phyloP scores from a whole-genome alignment of 2,329 filamentous ascomycete genomes.

The Penicillium sp. region DNA sequence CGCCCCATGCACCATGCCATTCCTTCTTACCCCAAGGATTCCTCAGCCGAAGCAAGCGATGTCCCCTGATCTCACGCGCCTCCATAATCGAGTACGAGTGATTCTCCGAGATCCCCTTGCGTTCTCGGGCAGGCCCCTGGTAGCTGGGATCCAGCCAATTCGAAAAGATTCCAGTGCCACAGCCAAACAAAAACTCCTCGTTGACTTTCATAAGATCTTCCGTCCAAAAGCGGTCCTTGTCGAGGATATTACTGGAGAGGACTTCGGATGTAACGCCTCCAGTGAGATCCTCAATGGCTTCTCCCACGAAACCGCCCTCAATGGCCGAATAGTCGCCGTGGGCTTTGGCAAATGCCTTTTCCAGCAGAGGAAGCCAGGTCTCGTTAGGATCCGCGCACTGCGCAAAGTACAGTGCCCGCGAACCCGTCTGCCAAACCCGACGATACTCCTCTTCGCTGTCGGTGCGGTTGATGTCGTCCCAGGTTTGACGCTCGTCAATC shows the following conservation, averaged over 20 bases:
- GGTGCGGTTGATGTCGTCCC: constrained; percentile 70
- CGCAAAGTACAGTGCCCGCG: constrained; percentile 72
- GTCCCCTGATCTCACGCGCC: constrained; percentile 56
- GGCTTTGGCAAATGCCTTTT: constrained; percentile 80
- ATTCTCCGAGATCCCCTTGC: constrained; percentile 45
- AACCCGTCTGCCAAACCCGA: constrained; percentile 68
- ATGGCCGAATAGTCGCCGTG: constrained; percentile 76
- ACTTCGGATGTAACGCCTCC: constrained; percentile 49
- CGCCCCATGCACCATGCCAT: constrained; percentile 77
- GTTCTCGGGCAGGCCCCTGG: constrained; percentile 33
- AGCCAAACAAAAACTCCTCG: constrained; percentile 61
- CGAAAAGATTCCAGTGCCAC: constrained; percentile 45
- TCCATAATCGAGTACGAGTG: constrained; percentile 59
- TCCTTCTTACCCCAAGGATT: constrained; percentile 80
- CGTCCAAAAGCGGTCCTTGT: constrained; percentile 77
- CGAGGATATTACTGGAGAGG: constrained; percentile 45
- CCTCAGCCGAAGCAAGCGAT: constrained; percentile 61
- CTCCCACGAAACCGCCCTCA: constrained; percentile 66
- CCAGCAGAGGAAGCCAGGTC: constrained; percentile 74
- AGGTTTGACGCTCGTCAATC: constrained; percentile 66
- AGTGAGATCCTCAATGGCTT: constrained; percentile 57
- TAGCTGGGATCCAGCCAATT: constrained; percentile 41
- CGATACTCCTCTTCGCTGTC: constrained; percentile 68
- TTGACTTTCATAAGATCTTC: constrained; percentile 77
- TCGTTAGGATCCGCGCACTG: constrained; percentile 72